Conservation (phyloP, 1,284 basidiomycete genomes). For the Leccinum fallax region DNA sequence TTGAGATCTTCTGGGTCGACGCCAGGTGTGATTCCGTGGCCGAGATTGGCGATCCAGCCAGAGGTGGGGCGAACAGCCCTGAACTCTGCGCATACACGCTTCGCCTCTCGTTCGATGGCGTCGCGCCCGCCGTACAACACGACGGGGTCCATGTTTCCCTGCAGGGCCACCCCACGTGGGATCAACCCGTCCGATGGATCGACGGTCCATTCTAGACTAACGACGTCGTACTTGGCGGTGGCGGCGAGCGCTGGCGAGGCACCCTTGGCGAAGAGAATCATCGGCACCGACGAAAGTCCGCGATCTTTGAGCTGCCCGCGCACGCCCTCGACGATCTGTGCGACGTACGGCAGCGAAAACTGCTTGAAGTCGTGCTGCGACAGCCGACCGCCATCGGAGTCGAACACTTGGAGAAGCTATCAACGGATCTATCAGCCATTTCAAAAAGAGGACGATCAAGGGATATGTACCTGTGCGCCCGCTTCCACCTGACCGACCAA, state of each 20-base stretch:
- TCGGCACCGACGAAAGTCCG: constrained; percentile 63
- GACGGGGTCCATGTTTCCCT: constrained; percentile 95
- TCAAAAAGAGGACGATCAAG: not conserved
- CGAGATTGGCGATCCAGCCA: constrained; percentile 95
- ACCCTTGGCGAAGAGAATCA: constrained; percentile 93
- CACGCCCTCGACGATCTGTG: constrained; percentile 66
- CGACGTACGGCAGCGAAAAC: constrained; percentile 74
- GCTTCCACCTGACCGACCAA: constrained; percentile 90
- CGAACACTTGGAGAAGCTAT: constrained; percentile 92
- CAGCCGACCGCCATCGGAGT: constrained; percentile 92
- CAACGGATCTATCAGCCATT: not conserved
- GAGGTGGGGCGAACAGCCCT: constrained; percentile 52
- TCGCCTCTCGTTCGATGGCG: constrained; percentile 87
- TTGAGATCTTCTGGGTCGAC: constrained; percentile 89
- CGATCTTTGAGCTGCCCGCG: constrained; percentile 57
- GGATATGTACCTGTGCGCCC: constrained; percentile 78
- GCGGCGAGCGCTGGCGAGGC: constrained; percentile 71
- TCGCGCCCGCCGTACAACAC: constrained; percentile 86
- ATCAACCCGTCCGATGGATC: constrained; percentile 57
- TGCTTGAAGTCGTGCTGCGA: constrained; percentile 81
- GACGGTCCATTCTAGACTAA: constrained; percentile 90
- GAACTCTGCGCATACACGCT: constrained; percentile 83
- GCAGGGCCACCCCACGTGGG: constrained; percentile 64
- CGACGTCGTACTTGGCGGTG: constrained; percentile 78
- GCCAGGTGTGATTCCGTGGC: constrained; percentile 97